phyloP scores from a whole-genome alignment of 176 grass and related monocot species.

The Urochloa ruziziensis region DNA sequence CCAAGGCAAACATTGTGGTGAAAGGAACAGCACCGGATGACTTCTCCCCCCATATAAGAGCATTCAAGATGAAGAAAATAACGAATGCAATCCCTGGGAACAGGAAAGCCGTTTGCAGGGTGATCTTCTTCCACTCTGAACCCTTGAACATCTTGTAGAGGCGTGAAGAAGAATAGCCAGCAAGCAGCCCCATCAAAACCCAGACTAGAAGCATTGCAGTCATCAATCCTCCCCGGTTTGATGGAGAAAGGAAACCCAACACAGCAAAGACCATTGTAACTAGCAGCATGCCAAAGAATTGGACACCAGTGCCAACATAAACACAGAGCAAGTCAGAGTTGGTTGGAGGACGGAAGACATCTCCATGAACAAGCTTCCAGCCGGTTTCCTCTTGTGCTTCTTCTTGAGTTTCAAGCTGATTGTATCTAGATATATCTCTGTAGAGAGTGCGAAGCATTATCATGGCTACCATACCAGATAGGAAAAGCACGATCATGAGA shows the following conservation, averaged over 20 bases:
- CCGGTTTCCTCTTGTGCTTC: slow-evolving; percentile 74
- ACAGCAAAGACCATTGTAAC: slow-evolving; percentile 75
- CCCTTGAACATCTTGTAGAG: slow-evolving; percentile 81
- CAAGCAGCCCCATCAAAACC: slow-evolving; percentile 70
- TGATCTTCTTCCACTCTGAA: slow-evolving; percentile 73
- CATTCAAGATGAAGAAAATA: slow-evolving; percentile 68
- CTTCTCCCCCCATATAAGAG: slow-evolving; percentile 72
- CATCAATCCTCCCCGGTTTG: slow-evolving; percentile 67
- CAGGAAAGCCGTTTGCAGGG: slow-evolving; percentile 49
- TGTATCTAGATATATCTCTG: slow-evolving; percentile 66
- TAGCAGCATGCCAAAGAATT: slow-evolving; percentile 71
- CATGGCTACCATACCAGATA: slow-evolving; percentile 79
- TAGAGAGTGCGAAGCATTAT: slow-evolving; percentile 75
- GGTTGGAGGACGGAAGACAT: slow-evolving; percentile 59
- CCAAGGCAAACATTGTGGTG: slow-evolving; percentile 73
- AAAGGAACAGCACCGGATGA: slow-evolving; percentile 69
- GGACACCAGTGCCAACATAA: slow-evolving; percentile 63
- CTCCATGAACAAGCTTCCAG: slow-evolving; percentile 77
- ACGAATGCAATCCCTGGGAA: slow-evolving; percentile 58
- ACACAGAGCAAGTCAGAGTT: slow-evolving; percentile 59
- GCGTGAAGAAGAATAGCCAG: slow-evolving; percentile 60
- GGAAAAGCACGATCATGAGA: slow-evolving; percentile 68
- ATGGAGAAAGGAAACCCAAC: slow-evolving; percentile 71
- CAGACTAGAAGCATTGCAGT: slow-evolving; percentile 70
- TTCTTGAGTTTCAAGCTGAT: slow-evolving; percentile 71